Conservation (phyloP, 805 yeast species). For the Alloascoidea hylecoeti region DNA sequence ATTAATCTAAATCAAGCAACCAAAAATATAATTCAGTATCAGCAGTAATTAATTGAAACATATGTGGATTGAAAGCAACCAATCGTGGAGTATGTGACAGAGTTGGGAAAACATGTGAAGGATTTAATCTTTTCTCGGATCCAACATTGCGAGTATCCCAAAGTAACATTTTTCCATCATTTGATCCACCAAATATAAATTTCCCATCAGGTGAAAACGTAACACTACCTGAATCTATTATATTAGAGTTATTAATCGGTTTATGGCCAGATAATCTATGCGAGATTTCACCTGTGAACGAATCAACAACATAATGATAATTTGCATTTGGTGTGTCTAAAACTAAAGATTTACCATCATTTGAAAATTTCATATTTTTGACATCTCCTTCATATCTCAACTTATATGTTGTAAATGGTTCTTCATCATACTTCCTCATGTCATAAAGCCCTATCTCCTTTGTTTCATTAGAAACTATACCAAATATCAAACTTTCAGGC, state of each 20-base stretch:
- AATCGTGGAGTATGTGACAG: constrained; percentile 26
- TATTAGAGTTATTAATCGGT: constrained; percentile 17
- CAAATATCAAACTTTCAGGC: constrained; percentile 76
- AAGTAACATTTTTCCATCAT: constrained; percentile 33
- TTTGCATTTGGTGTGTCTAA: constrained; percentile 43
- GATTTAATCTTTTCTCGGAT: constrained; percentile 7
- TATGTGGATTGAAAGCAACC: constrained; percentile 45
- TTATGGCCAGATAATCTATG: constrained; percentile 32
- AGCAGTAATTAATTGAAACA: constrained; percentile 49
- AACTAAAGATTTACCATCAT: constrained; percentile 53
- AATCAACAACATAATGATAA: constrained; percentile 50
- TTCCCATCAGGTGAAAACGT: constrained; percentile 58
- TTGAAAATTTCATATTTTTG: constrained; percentile 58
- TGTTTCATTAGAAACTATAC: constrained; percentile 35
- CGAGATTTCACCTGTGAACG: constrained; percentile 44
- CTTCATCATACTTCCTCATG: constrained; percentile 37
- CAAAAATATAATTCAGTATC: constrained; percentile 36
- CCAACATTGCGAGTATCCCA: constrained; percentile 28
- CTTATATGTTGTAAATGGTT: constrained; percentile 34
- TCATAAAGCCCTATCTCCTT: constrained; percentile 47
- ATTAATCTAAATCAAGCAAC: constrained; percentile 17
- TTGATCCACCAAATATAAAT: constrained; percentile 45
- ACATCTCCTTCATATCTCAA: constrained; percentile 17
- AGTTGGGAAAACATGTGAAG: constrained; percentile 7
- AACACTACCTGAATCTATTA: constrained; percentile 40